Conservation (phyloP, 345 rosid species). For the Hibiscus syriacus region DNA sequence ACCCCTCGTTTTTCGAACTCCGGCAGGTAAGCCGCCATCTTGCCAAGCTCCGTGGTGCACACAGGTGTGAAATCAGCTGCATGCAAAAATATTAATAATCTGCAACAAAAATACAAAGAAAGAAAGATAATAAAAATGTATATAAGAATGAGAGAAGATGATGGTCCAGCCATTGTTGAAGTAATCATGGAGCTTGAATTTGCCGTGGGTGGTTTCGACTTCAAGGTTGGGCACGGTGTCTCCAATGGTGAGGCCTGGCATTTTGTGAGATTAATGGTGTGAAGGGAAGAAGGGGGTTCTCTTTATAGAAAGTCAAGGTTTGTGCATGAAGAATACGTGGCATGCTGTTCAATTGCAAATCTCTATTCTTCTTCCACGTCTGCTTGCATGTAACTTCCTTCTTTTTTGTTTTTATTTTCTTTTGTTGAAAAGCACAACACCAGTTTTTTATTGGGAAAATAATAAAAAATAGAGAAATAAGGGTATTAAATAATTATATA, state of each 20-base stretch:
- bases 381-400: neutral
- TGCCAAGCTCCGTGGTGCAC: slow-evolving; percentile 71
- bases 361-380: neutral
- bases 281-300: neutral
- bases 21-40: slow-evolving; percentile 43
- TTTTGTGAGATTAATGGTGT: slow-evolving; percentile 14
- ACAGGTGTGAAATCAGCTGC: slow-evolving; percentile 83
- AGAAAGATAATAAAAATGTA: neutral
- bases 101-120: neutral
- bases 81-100: neutral
- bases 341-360: neutral
- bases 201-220: slow-evolving; percentile 59
- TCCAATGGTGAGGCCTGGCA: slow-evolving; percentile 74
- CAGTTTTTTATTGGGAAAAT: too few relatives aligned
- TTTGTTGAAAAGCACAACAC: neutral
- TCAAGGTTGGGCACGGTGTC: slow-evolving; percentile 65
- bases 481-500: too few relatives aligned
- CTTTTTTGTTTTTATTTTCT: neutral
- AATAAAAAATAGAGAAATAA: too few relatives aligned
- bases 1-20: slow-evolving; percentile 58
- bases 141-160: slow-evolving; percentile 70
- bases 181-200: slow-evolving; percentile 60
- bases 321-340: slow-evolving; percentile 13
- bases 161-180: slow-evolving; percentile 48
- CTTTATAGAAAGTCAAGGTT: neutral